Base-by-base conservation (phyloP, 441 rosid genomes). In the Corymbia citriodora region DNA sequence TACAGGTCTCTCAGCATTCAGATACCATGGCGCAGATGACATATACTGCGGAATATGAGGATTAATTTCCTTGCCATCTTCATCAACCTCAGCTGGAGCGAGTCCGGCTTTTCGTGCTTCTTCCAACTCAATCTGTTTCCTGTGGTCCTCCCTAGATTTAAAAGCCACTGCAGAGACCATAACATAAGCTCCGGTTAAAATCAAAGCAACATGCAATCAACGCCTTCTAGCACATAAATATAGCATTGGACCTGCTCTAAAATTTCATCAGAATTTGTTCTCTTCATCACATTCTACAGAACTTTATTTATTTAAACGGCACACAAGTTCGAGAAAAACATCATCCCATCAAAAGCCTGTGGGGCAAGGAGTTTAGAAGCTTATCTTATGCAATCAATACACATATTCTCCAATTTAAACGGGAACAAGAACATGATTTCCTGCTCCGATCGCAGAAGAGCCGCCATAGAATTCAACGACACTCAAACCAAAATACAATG, bases 1-100 rank as follows among this genome's bases (percentile, higher is more conserved):
- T 93, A 95, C 97, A 5, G 97, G 99, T 90, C 94, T 95, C 90
- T 97, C 97, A 3, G 97, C 94, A 90, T 97, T 96, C 55, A 96
- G 98, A 94, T 97, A 98, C 99, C 98, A 97, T 15, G 99, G 99
- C 5, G 99, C 98, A 87, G 99, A 96, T 0, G 99, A 98, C 99
- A 97, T 96, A 91, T 97, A 97, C 96, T 98, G 99, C 9, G 99
- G 99, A 57, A 97, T 98, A 72, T 96, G 99, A 88, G 99, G 99
- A 92, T 98, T 98, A 87, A 98, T 98, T 89, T 97, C 98, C 61
- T 96, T 98, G 53, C 99, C 99, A 96, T 96, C 99, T 63, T 97
- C 98, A 82, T 98, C 99, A 14, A 97, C 94, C 94, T 98, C 99
- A 57, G 98, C 98, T 6, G 99, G 98, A 11, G 99, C 99, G 90